Percentiles rank a stretch among this genome's conserved stretches.
Conservation (phyloP, 1,284 basidiomycete genomes). For the Ceratobasidium papillatum region DNA sequence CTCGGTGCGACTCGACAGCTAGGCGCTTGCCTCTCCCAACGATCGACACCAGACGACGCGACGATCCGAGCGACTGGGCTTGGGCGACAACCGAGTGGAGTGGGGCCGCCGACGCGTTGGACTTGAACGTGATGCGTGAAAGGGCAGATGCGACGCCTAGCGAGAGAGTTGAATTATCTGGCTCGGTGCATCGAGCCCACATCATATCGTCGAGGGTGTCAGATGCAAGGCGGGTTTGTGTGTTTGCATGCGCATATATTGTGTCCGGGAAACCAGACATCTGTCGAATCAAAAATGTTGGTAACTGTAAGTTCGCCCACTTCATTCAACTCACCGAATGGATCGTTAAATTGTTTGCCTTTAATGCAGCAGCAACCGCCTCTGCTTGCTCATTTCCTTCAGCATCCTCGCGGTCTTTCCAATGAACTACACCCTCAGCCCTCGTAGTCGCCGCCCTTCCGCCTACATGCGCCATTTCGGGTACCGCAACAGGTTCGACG, state of each 20-base stretch:
- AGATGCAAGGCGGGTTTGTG: conserved; percentile 46
- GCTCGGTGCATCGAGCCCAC: conserved; percentile 41
- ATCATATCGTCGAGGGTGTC: conserved; percentile 50
- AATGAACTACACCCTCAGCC: not conserved
- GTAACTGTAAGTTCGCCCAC: too few species aligned
- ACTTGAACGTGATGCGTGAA: conserved; percentile 38
- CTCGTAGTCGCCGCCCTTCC: not conserved
- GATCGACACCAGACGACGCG: conserved; percentile 50
- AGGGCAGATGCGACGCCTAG: conserved; percentile 31
- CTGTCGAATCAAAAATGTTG: conserved; percentile 19
- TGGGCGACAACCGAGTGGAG: conserved; percentile 45
- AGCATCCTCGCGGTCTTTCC: conserved; percentile 15
- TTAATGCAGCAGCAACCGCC: conserved; percentile 32
- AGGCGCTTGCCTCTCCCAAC: conserved; percentile 55
- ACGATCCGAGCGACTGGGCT: conserved; percentile 37
- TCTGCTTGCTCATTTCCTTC: conserved; percentile 14
- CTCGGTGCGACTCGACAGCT: conserved; percentile 49
- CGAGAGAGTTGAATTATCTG: conserved; percentile 32
- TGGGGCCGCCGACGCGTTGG: conserved; percentile 46
- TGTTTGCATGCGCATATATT: conserved; percentile 46
- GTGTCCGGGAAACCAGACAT: conserved; percentile 46
- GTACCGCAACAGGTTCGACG: conserved; percentile 35
- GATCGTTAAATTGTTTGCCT: conserved; percentile 39
- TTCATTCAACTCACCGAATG: conserved; percentile 33
- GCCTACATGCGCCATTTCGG: conserved; percentile 42